A percentile compares a stretch with the other conserved stretches of the same genome.
phyloP scores from a whole-genome alignment of 352 stramenopile genomes.

The Thalassiosira livingstoniorum region DNA sequence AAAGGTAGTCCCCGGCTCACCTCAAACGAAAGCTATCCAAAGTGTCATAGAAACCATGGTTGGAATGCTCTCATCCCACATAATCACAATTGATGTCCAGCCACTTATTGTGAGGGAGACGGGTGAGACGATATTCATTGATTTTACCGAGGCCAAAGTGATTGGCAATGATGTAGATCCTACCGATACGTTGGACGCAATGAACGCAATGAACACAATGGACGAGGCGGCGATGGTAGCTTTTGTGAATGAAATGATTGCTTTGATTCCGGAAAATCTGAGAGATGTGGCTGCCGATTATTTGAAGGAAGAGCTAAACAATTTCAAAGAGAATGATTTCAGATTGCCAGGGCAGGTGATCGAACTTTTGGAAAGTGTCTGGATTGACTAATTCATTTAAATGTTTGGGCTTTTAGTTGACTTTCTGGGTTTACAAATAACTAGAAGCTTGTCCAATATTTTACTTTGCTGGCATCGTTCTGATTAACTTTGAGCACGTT shows the following conservation, averaged over 20 bases:
- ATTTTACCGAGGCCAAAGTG: slow-evolving; percentile 76
- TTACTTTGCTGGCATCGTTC: no score
- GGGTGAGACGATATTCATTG: slow-evolving; percentile 74
- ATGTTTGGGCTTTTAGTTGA: no score
- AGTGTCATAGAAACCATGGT: slow-evolving; percentile 63
- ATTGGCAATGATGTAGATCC: no score
- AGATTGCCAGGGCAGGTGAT: slow-evolving; percentile 20
- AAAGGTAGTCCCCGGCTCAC: slow-evolving; percentile 22
- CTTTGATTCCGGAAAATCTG: slow-evolving; percentile 64
- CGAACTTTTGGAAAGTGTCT: slow-evolving; percentile 42
- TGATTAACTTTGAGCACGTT: no score
- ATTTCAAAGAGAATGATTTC: not conserved
- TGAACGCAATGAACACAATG: not conserved
- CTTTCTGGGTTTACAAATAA: no score
- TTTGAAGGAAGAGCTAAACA: slow-evolving; percentile 29
- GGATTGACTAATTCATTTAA: slow-evolving; percentile 24
- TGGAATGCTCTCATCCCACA: slow-evolving; percentile 63
- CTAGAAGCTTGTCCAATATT: no score
- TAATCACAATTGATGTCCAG: slow-evolving; percentile 73
- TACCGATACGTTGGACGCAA: not conserved
- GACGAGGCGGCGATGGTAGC: slow-evolving; percentile 46
- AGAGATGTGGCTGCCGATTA: slow-evolving; percentile 23
- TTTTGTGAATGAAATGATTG: slow-evolving; percentile 69
- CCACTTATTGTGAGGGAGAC: slow-evolving; percentile 62
- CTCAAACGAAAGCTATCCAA: slow-evolving; percentile 39